Evolutionary conservation across 768 basidiomycete genomes (phyloP).

Genomic region (Lanmaoa pseudosensibilis): DNA sequence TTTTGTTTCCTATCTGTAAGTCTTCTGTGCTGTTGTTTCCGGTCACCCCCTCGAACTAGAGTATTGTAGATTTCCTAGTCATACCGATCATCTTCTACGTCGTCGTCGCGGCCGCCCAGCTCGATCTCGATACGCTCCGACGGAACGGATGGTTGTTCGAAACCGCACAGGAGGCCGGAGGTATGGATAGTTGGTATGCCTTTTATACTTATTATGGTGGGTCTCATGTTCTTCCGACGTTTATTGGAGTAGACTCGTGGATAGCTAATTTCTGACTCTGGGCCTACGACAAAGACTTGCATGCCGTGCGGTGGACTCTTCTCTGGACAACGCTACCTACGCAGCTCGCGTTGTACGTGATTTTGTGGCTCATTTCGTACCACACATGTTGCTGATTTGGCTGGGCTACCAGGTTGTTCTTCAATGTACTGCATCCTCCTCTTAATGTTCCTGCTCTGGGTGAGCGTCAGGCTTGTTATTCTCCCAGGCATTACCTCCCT

Average conservation of each 20-base stretch:
- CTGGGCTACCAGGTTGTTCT: conserved; percentile 59
- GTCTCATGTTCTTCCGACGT: conserved; percentile 13
- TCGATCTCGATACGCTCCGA: conserved; percentile 63
- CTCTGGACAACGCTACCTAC: conserved; percentile 88
- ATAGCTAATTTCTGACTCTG: not conserved
- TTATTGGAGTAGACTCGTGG: not conserved
- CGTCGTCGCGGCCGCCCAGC: conserved; percentile 59
- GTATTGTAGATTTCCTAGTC: conserved; percentile 62
- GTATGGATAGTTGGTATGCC: conserved; percentile 65
- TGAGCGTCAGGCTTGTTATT: conserved; percentile 27
- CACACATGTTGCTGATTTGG: conserved; percentile 22
- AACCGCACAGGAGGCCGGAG: conserved; percentile 34
- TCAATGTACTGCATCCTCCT: conserved; percentile 83
- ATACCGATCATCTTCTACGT: conserved; percentile 87
- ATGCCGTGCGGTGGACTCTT: conserved; percentile 57
- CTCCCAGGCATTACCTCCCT: not conserved
- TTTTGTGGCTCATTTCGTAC: not conserved
- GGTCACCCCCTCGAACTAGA: not conserved
- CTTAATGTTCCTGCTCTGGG: conserved; percentile 89
- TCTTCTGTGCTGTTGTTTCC: not conserved
- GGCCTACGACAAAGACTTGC: conserved; percentile 49
- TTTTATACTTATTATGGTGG: conserved; percentile 81
- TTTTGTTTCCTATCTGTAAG: conserved; percentile 88
- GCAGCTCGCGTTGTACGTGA: conserved; percentile 82
- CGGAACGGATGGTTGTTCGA: conserved; percentile 85